Evolutionary conservation across 1,284 basidiomycete genomes (phyloP).

Genomic region (Malassezia furfur): DNA sequence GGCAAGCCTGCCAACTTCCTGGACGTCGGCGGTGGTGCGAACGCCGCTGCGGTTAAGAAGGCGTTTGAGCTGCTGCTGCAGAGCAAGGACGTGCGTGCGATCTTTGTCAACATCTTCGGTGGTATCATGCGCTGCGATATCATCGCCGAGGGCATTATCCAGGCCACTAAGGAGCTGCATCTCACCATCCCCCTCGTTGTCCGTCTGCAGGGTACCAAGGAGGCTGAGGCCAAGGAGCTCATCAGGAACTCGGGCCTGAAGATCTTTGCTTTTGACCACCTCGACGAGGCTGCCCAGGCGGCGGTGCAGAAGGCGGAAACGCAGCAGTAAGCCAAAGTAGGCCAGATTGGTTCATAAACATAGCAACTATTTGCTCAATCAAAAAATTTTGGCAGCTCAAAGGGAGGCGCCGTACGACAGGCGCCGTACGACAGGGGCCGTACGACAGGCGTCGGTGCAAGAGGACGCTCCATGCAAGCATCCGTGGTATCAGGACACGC

Average conservation of each 20-base stretch:
- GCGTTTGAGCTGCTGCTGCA: slow-evolving; percentile 89
- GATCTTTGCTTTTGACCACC: slow-evolving; percentile 36
- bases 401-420: too few relatives aligned
- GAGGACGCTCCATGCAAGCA: too few relatives aligned
- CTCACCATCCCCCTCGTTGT: slow-evolving; percentile 83
- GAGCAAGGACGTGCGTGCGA: slow-evolving; percentile 88
- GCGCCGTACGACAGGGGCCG: too few relatives aligned
- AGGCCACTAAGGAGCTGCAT: slow-evolving; percentile 82
- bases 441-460: too few relatives aligned
- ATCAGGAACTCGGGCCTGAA: slow-evolving; percentile 69
- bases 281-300: slow-evolving; percentile 28
- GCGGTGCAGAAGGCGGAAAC: slow-evolving; percentile 15
- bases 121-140: slow-evolving; percentile 95
- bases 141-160: slow-evolving; percentile 73
- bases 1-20: slow-evolving; percentile 91
- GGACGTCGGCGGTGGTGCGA: slow-evolving; percentile 94
- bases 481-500: slow-evolving; percentile 33
- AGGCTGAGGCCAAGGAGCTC: slow-evolving; percentile 82
- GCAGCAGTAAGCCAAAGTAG: not conserved
- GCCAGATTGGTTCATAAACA: too few relatives aligned
- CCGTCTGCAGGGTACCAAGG: slow-evolving; percentile 91
- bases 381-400: too few relatives aligned
- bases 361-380: too few relatives aligned
- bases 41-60: slow-evolving; percentile 96
- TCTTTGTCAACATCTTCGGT: slow-evolving; percentile 77